Evolutionary conservation across 495 filamentous ascomycete genomes (phyloP), one percentile per base, ranked within the genome.

Genomic region (Friedmanniomyces simplex): DNA sequence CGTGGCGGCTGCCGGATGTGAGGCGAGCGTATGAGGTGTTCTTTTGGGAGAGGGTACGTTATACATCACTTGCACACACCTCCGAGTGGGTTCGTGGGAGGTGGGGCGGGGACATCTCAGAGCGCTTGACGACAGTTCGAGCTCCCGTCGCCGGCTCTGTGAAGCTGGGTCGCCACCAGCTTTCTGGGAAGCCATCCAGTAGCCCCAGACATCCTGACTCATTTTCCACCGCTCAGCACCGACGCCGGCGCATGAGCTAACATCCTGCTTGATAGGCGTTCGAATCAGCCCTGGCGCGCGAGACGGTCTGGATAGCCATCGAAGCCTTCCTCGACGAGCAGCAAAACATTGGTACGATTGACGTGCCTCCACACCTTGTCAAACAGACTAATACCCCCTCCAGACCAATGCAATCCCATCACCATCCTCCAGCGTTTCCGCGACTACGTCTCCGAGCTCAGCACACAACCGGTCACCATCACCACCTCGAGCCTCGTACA

Each of bases 291-390:
- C 28, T 63, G 50, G 55, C 37, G 20, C 10, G 32, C 18, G 56
- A 55, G 45, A 63, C 56, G 20, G 21, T 59, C 28, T 51, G 20
- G 1, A 36, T 63, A 2, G 60, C 51, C 1, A 28, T 63, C 20
- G 60, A 63, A 43, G 60, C 30, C 4, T 63, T 63, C 39, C 20
- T 59, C 8, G 60, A 62, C 26, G 22, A n/a, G 8, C 7, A 55
- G 36, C 18, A 30, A 41, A 26, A 30, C 7, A 25, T 50, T 24
- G 48, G 48, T 32, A n/a, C 48, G 48, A 2, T n/a, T 6, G 48
- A 8, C n/a, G n/a, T n/a, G n/a, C n/a, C n/a, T n/a, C n/a, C n/a
- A n/a, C n/a, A n/a, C n/a, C n/a, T n/a, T n/a, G n/a, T n/a, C n/a
- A n/a, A n/a, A n/a, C n/a, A n/a, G n/a, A n/a, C n/a, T n/a, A n/a